Conservation (phyloP, 1,284 basidiomycete species). For the Leccinum fallax region DNA sequence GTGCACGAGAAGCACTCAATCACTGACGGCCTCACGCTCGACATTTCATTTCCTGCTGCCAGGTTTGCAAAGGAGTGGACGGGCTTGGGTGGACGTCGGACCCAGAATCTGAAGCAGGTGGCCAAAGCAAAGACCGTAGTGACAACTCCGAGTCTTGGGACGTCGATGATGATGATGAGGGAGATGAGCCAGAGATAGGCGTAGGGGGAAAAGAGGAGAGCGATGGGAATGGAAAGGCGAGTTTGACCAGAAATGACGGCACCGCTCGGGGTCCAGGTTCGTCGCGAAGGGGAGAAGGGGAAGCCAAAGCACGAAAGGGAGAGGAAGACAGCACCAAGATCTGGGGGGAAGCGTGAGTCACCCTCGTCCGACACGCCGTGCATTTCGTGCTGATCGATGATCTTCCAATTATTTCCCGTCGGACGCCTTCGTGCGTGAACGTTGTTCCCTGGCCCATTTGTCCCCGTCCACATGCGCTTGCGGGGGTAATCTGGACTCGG, state of each 20-base stretch:
- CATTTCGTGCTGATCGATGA: too few relatives aligned
- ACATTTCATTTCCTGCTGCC: background rate
- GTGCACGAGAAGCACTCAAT: background rate
- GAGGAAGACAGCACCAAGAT: too few relatives aligned
- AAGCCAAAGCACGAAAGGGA: too few relatives aligned
- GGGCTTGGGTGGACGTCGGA: background rate
- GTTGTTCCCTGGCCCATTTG: too few relatives aligned
- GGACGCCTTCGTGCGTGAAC: too few relatives aligned
- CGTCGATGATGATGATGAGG: constrained; percentile 20
- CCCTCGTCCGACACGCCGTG: too few relatives aligned
- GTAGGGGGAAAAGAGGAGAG: too few relatives aligned
- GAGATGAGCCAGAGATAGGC: constrained; percentile 1
- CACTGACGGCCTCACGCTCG: background rate
- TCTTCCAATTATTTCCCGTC: background rate
- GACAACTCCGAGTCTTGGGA: constrained; percentile 45
- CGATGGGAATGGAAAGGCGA: too few relatives aligned
- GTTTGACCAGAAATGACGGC: too few relatives aligned
- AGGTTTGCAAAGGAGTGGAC: background rate
- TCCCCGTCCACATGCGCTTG: background rate
- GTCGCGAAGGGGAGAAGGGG: too few relatives aligned
- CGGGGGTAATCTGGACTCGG: constrained; percentile 27
- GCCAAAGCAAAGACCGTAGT: constrained; percentile 25
- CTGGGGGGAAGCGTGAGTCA: too few relatives aligned
- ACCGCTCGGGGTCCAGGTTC: too few relatives aligned
- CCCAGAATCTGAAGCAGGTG: constrained; percentile 1